Conservation (phyloP, 495 filamentous ascomycete genomes). For the Lepidopterella palustris region DNA sequence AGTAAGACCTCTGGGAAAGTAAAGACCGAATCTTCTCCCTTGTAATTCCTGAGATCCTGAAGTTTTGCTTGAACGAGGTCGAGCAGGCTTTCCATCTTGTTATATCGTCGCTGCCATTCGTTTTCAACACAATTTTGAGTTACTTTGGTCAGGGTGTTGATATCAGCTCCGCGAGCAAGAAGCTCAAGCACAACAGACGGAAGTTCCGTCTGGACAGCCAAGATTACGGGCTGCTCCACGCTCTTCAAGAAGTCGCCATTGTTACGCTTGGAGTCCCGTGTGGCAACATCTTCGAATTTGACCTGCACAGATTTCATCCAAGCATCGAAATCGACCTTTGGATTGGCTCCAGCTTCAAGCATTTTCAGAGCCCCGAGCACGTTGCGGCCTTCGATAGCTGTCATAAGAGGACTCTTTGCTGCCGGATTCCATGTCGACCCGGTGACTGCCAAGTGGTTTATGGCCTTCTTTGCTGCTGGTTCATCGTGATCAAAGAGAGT, state of each 20-base stretch:
- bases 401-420: conserved; percentile 39
- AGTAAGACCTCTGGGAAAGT: conserved; percentile 31
- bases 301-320: conserved; percentile 39
- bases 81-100: conserved; percentile 44
- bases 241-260: conserved; percentile 35
- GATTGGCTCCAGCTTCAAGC: conserved; percentile 42
- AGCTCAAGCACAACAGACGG: conserved; percentile 50
- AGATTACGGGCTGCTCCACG: conserved; percentile 53
- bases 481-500: conserved; percentile 53
- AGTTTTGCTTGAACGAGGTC: conserved; percentile 51
- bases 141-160: conserved; percentile 42
- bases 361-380: conserved; percentile 38
- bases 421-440: conserved; percentile 18
- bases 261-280: conserved; percentile 37
- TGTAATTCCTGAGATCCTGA: conserved; percentile 37
- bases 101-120: conserved; percentile 7
- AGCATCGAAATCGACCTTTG: conserved; percentile 36
- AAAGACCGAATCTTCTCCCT: too few species aligned
- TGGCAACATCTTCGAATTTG: conserved; percentile 6
- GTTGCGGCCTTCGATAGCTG: conserved; percentile 41
- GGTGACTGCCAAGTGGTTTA: conserved; percentile 52
- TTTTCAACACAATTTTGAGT: conserved; percentile 35
- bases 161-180: conserved; percentile 52
- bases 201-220: conserved; percentile 47
- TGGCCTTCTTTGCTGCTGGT: conserved; percentile 51